phyloP scores from a whole-genome alignment of 2,329 filamentous ascomycete genomes.

The Dothidotthia symphoricarpi region DNA sequence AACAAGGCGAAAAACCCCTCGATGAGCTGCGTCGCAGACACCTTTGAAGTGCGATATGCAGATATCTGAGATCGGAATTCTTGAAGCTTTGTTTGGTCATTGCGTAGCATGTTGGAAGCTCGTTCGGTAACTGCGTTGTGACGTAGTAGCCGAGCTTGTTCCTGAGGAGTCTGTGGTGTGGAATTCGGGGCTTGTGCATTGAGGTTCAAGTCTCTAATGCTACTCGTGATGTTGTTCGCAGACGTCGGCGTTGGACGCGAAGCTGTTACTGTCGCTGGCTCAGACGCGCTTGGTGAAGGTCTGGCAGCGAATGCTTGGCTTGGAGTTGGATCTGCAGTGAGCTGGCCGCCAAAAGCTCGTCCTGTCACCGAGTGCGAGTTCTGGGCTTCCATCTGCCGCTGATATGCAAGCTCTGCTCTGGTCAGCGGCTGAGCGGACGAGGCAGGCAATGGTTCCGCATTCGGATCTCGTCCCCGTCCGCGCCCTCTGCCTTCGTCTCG shows the following conservation, averaged over 20 bases:
- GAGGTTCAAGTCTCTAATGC: conserved; percentile 19
- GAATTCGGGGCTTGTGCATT: conserved; percentile 34
- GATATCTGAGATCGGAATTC: conserved; percentile 80
- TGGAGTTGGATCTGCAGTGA: conserved; percentile 56
- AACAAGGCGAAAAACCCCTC: conserved; percentile 87
- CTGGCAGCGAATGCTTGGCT: conserved; percentile 48
- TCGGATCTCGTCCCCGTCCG: conserved; percentile 78
- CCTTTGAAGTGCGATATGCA: conserved; percentile 66
- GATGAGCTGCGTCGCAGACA: conserved; percentile 73
- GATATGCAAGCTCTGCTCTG: conserved; percentile 85
- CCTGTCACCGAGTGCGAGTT: conserved; percentile 77
- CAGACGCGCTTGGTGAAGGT: conserved; percentile 43
- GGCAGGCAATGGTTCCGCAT: conserved; percentile 72
- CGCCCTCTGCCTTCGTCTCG: conserved; percentile 51
- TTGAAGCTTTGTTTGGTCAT: conserved; percentile 70
- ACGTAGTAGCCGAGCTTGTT: conserved; percentile 75
- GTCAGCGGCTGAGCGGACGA: conserved; percentile 78
- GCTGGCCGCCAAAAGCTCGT: conserved; percentile 80
- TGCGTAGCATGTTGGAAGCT: conserved; percentile 74
- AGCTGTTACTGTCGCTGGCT: conserved; percentile 43
- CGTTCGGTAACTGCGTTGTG: conserved; percentile 85
- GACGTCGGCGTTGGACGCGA: conserved; percentile 29
- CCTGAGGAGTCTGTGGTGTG: conserved; percentile 60
- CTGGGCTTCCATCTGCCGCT: conserved; percentile 88
- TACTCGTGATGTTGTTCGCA: conserved; percentile 19